These are phyloP conservation scores for Tetrapisispora taiwanensis DNA, from an alignment of 805 yeast genomes.

Conservation along the genomic window DNA sequence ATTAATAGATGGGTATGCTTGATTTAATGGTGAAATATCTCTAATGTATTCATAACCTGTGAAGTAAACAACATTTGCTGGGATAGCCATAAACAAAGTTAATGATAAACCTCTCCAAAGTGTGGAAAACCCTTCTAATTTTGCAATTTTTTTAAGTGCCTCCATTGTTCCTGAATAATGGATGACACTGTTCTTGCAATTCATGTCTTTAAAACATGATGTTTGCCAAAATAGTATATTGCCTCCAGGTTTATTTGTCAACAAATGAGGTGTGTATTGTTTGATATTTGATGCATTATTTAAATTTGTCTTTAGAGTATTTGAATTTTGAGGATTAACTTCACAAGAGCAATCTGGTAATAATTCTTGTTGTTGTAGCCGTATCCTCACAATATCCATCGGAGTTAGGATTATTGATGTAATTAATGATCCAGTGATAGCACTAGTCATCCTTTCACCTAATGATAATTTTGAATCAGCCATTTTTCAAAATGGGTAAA, in stretches of 20 bases:
- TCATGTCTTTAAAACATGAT: constrained; percentile 25
- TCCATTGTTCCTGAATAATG: constrained; percentile 59
- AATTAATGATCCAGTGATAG: constrained; percentile 62
- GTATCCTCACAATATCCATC: constrained; percentile 64
- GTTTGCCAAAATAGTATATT: constrained; percentile 23
- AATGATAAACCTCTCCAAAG: constrained; percentile 85
- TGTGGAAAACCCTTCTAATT: constrained; percentile 64
- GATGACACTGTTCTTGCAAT: constrained; percentile 23
- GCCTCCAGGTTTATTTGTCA: constrained; percentile 3
- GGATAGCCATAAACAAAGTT: constrained; percentile 80
- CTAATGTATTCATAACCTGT: constrained; percentile 84
- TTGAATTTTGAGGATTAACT: background rate
- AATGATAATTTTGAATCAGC: constrained; percentile 15
- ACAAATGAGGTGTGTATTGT: background rate
- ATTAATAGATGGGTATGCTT: constrained; percentile 35
- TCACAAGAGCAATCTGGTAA: constrained; percentile 35
- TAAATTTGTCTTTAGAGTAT: background rate
- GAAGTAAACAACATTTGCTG: constrained; percentile 87
- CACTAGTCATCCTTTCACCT: constrained; percentile 63
- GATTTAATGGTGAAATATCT: constrained; percentile 53
- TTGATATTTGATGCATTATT: background rate
- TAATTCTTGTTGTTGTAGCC: constrained; percentile 69
- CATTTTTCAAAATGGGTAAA: background rate
- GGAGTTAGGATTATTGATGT: constrained; percentile 73
- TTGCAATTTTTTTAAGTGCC: constrained; percentile 56